A percentile compares a stretch with the other conserved stretches of the same genome.
Evolutionary conservation across 345 rosid genomes (phyloP).

Genomic region (Physaria fendleri): DNA sequence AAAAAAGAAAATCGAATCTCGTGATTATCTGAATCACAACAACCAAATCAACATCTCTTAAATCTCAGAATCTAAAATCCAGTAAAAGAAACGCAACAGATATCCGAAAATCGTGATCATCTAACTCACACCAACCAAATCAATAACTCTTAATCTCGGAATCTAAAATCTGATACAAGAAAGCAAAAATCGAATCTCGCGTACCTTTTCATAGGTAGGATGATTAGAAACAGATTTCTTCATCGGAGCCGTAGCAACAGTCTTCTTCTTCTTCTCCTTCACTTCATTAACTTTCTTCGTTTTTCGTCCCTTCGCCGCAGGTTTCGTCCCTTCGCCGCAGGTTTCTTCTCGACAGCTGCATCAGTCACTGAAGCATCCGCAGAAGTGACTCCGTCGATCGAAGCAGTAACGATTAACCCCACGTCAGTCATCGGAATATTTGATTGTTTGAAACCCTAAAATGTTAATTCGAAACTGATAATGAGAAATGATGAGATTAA

Average conservation of each 20-base stretch:
- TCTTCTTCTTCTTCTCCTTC: slow-evolving; percentile 36
- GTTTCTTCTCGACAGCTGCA: slow-evolving; percentile 31
- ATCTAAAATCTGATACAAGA: neutral
- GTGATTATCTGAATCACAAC: no score
- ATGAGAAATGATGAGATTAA: neutral
- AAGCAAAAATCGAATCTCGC: neutral
- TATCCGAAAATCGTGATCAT: no score
- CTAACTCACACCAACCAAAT: no score
- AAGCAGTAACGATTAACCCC: neutral
- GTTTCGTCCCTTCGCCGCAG: slow-evolving; percentile 39
- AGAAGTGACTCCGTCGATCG: slow-evolving; percentile 28
- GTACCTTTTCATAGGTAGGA: slow-evolving; percentile 79
- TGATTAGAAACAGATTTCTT: slow-evolving; percentile 44
- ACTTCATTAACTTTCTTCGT: slow-evolving; percentile 44
- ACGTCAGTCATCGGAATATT: neutral
- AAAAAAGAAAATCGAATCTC: neutral
- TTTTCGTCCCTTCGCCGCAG: slow-evolving; percentile 32
- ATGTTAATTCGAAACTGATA: neutral
- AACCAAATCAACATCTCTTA: no score
- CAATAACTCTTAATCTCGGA: slow-evolving; percentile 2
- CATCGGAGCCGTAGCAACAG: slow-evolving; percentile 32
- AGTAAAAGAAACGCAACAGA: no score
- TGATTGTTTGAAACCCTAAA: neutral
- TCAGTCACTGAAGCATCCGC: neutral
- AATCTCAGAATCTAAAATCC: no score